phyloP scores from a whole-genome alignment of 805 yeast species.

The Kazachstania viticola region DNA sequence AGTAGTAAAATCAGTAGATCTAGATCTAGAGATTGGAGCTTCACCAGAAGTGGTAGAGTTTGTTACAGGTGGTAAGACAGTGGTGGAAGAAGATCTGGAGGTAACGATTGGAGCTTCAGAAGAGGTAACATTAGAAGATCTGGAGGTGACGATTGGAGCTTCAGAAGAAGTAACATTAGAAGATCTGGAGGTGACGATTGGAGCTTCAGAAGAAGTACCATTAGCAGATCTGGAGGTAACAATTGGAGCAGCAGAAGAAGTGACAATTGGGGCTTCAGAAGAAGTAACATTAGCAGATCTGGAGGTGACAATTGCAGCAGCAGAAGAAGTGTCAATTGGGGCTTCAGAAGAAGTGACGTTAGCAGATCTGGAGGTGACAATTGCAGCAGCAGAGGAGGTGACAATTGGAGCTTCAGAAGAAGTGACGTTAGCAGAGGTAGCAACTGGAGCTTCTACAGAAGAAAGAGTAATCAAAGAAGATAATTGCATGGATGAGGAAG shows the following conservation, averaged over 20 bases:
- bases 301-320: neutral
- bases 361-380: conserved; percentile 1
- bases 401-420: conserved; percentile 3
- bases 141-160: neutral
- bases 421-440: conserved; percentile 4
- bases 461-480: neutral
- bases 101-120: no score
- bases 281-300: conserved; percentile 6
- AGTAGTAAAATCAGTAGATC: conserved; percentile 5
- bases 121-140: neutral
- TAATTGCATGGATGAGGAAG: neutral
- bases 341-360: conserved; percentile 5
- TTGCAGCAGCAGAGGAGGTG: neutral
- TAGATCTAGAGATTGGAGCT: no score
- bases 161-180: conserved; percentile 1
- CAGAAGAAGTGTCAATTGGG: neutral
- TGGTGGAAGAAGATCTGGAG: no score
- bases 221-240: neutral
- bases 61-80: neutral
- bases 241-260: conserved; percentile 1
- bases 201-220: neutral
- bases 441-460: neutral
- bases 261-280: neutral
- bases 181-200: conserved; percentile 1
- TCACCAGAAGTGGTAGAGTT: neutral